Evolutionary conservation across 768 basidiomycete genomes (phyloP).

Genomic region (Rhodocollybia butyracea): DNA sequence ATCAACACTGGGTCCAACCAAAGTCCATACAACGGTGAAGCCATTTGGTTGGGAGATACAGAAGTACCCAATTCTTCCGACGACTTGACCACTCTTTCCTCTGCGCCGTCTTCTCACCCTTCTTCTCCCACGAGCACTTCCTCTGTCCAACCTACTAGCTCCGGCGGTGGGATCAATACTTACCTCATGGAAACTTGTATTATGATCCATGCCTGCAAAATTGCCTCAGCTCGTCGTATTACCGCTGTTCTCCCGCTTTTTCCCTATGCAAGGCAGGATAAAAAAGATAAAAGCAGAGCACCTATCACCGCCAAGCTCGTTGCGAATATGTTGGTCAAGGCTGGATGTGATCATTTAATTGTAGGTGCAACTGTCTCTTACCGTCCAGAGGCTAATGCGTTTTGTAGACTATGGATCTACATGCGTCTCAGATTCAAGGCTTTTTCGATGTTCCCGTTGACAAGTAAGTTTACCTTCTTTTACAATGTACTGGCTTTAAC

Average conservation of each 20-base stretch:
- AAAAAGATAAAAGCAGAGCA: constrained; percentile 98
- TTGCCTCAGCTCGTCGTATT: constrained; percentile 96
- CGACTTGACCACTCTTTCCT: no score
- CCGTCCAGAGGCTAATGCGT: no score
- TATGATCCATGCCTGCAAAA: constrained; percentile 99
- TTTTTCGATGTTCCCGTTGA: constrained; percentile 99
- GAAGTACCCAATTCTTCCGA: no score
- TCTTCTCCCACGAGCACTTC: not conserved
- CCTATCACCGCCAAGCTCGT: constrained; percentile 98
- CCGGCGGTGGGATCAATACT: constrained; percentile 90
- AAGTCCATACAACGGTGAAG: no score
- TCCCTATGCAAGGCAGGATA: constrained; percentile 97
- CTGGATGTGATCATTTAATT: constrained; percentile 96
- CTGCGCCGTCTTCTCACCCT: constrained; percentile 37
- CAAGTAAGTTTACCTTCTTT: constrained; percentile 65
- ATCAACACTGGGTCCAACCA: constrained; percentile 97
- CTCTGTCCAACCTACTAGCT: constrained; percentile 13
- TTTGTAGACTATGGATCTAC: constrained; percentile 99
- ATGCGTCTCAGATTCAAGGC: constrained; percentile 98
- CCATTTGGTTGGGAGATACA: no score
- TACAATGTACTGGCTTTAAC: not conserved
- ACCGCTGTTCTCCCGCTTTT: constrained; percentile 98
- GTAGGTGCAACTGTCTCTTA: constrained; percentile 48
- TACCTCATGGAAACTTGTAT: constrained; percentile 98
- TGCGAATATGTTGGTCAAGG: constrained; percentile 93